phyloP scores from a whole-genome alignment of 495 filamentous ascomycete genomes.

The Aspergillus asperescens region DNA sequence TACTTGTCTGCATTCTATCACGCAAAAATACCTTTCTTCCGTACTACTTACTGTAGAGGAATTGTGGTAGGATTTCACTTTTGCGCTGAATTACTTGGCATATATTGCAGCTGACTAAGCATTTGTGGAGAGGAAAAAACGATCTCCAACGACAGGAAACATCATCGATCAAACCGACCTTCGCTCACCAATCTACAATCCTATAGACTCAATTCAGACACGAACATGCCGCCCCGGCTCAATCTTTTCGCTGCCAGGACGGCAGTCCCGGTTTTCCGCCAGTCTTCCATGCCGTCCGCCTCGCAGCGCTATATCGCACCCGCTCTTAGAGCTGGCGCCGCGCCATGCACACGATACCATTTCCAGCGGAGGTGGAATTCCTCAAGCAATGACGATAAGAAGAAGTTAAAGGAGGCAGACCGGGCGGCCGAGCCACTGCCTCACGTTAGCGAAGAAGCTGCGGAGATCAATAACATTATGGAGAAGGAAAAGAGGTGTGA shows the following conservation, averaged over 20 bases:
- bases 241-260: conserved; percentile 36
- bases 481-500: conserved; percentile 39
- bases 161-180: conserved; percentile 16
- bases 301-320: conserved; percentile 25
- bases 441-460: conserved; percentile 61
- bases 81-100: conserved; percentile 9
- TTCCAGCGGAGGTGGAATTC: conserved; percentile 37
- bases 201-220: neutral
- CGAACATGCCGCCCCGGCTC: conserved; percentile 34
- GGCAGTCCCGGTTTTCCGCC: conserved; percentile 32
- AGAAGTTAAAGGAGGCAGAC: conserved; percentile 34
- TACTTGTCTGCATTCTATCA: neutral
- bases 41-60: neutral
- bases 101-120: conserved; percentile 17
- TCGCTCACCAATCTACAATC: conserved; percentile 3
- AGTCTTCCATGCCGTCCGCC: conserved; percentile 21
- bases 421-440: conserved; percentile 51
- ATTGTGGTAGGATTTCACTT: neutral
- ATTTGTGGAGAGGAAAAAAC: conserved; percentile 18
- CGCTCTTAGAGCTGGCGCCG: conserved; percentile 21
- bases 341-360: conserved; percentile 10
- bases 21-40: neutral
- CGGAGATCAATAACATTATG: conserved; percentile 50
- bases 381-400: conserved; percentile 41
- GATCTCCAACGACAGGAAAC: conserved; percentile 13